Conservation (phyloP, 768 basidiomycete species). For the Phallus indusiatus region DNA sequence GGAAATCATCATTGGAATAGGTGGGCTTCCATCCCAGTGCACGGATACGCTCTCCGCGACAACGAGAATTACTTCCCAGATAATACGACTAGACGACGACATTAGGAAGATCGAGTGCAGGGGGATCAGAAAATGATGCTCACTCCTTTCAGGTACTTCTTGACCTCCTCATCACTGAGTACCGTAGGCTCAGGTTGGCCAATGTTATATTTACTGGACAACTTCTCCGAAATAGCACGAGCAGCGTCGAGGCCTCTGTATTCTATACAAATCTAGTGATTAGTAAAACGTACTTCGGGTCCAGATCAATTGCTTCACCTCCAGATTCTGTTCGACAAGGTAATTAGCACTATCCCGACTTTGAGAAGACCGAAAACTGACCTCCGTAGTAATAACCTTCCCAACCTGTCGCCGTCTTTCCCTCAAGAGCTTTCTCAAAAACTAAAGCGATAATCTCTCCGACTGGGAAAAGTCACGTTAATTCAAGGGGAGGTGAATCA, state of each 20-base stretch:
- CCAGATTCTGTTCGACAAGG: not conserved
- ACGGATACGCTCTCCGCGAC: slow-evolving; percentile 31
- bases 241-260: slow-evolving; percentile 34
- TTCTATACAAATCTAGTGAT: slow-evolving; percentile 22
- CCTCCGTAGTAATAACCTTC: slow-evolving; percentile 46
- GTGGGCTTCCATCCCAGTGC: slow-evolving; percentile 45
- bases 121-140: not conserved
- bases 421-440: slow-evolving; percentile 29
- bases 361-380: not conserved
- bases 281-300: too few relatives aligned
- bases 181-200: slow-evolving; percentile 32
- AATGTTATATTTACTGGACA: slow-evolving; percentile 29
- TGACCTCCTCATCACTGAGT: slow-evolving; percentile 37
- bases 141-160: slow-evolving; percentile 31
- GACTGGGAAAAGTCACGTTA: not conserved
- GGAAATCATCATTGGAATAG: slow-evolving; percentile 31
- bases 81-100: slow-evolving; percentile 19
- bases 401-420: slow-evolving; percentile 25
- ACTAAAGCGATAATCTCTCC: slow-evolving; percentile 31
- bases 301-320: not conserved
- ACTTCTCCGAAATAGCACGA: slow-evolving; percentile 28
- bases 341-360: too few relatives aligned
- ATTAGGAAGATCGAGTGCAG: not conserved
- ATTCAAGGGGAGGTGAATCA: not conserved
- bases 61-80: slow-evolving; percentile 35